These are phyloP conservation scores for Trifolium dubium DNA, from an alignment of 306 rosid genomes.

Conservation along the genomic window DNA sequence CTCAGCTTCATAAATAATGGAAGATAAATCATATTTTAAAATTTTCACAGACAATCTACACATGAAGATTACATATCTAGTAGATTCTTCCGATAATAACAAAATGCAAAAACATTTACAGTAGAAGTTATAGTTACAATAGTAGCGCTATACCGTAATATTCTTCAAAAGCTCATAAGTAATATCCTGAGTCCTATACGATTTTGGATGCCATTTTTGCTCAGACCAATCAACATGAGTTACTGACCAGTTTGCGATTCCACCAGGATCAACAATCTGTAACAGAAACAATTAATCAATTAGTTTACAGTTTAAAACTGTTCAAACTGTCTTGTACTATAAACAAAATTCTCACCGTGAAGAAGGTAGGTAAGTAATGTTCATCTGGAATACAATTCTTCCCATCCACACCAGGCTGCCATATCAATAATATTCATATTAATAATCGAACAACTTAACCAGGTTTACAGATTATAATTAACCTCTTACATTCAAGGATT, in stretches of 20 bases:
- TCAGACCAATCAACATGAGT: slow-evolving; percentile 99
- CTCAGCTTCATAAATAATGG: background rate
- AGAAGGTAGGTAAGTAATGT: slow-evolving; percentile 93
- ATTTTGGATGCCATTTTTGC: slow-evolving; percentile 94
- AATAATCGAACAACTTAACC: slow-evolving; percentile 22
- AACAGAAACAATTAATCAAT: slow-evolving; percentile 6
- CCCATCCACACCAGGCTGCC: slow-evolving; percentile 91
- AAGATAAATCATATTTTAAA: background rate
- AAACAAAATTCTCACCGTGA: slow-evolving; percentile 61
- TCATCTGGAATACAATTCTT: slow-evolving; percentile 95
- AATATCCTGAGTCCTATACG: slow-evolving; percentile 66
- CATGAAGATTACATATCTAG: background rate
- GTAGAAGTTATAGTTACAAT: slow-evolving; percentile 9
- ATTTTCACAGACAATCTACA: background rate
- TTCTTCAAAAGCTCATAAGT: slow-evolving; percentile 66
- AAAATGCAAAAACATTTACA: background rate
- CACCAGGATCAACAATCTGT: slow-evolving; percentile 84
- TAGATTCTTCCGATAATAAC: background rate
- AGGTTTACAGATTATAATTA: background rate
- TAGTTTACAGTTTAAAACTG: slow-evolving; percentile 31
- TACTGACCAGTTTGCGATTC: slow-evolving; percentile 94
- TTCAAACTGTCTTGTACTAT: background rate
- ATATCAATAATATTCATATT: slow-evolving; percentile 43
- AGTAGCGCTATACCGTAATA: slow-evolving; percentile 66
- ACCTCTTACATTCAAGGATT: background rate